Evolutionary conservation across 768 basidiomycete genomes (phyloP), one percentile per base, ranked within the genome.

Genomic region (Leccinum variicolor): DNA sequence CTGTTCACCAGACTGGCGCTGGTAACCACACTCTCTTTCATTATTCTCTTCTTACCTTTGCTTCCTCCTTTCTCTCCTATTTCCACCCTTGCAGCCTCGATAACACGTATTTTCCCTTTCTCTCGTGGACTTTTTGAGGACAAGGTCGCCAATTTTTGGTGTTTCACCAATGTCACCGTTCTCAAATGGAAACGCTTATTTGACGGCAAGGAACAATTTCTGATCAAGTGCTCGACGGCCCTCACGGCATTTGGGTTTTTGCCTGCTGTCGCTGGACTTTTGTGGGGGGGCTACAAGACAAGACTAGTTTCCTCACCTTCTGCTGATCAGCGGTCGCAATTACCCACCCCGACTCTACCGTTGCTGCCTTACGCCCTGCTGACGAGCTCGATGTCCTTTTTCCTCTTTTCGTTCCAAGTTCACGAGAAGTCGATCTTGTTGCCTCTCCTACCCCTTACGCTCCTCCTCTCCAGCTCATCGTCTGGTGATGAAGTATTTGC

Each of bases 91-190:
- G 58, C 81, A n/a, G 82, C 85, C 52, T 84, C 90, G 15, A 76
- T 95, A 48, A 76, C 76, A 14, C 86, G 95, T 6, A 92, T 97
- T 55, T 98, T 98, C 69, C 95, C 95, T 0, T 93, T 98, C 69
- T 80, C 83, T 6, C 86, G 95, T 28, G 95, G 94, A 14, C 77
- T 95, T 3, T 95, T 95, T 66, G 94, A 96, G 68, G 93, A 96
- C 75, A 95, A 96, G 67, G 95, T 98, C 23, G 93, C 95, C 41
- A 98, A 98, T 69, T 92, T 96, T 68, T 98, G 95, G 95, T 97
- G 95, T 71, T 91, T 93, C 31, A 84, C 87, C 17, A 93, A 98
- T 68, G 86, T 95, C 23, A 63, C 67, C 9, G 73, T 90, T 14
- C 71, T 98, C 74, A 97, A 96, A 69, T 97, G 95, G 89, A 84